These are phyloP conservation scores for Rhamnella rubrinervis DNA, from an alignment of 331 rosid species.

Conservation along the genomic window DNA sequence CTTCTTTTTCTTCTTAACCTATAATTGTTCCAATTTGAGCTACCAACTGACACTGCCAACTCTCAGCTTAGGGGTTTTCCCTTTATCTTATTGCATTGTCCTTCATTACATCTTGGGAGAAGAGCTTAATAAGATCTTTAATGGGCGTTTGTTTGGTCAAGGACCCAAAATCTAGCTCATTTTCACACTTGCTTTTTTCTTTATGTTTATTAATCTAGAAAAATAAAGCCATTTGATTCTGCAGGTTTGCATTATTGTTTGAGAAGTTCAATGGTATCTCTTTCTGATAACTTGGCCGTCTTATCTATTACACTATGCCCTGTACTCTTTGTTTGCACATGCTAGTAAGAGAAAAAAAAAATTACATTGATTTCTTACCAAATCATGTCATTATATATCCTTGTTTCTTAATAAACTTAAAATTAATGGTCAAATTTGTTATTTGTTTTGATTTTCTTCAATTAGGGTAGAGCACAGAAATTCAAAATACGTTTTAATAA, in stretches of 20 bases:
- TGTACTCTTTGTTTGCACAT: not conserved
- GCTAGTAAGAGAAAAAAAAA: not conserved
- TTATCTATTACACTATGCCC: constrained; percentile 26
- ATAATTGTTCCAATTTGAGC: constrained; percentile 53
- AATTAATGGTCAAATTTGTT: not conserved
- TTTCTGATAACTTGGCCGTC: constrained; percentile 34
- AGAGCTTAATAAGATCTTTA: constrained; percentile 55
- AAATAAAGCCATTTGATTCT: constrained; percentile 36
- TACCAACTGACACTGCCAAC: constrained; percentile 82
- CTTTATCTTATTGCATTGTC: constrained; percentile 47
- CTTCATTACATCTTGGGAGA: constrained; percentile 52
- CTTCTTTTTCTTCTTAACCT: constrained; percentile 1
- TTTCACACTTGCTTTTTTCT: constrained; percentile 32
- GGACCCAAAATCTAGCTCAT: constrained; percentile 54
- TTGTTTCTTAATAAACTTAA: no score
- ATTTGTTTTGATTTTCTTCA: not conserved
- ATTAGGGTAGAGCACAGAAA: not conserved
- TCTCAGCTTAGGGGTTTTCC: constrained; percentile 43
- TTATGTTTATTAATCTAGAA: not conserved
- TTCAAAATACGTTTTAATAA: not conserved
- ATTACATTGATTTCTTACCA: not conserved
- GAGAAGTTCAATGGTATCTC: constrained; percentile 25
- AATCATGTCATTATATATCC: no score
- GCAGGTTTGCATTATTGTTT: constrained; percentile 25
- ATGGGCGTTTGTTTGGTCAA: constrained; percentile 60